Evolutionary conservation across 2,329 filamentous ascomycete species (phyloP), one percentile per base, ranked within the genome.

Genomic region (Fusarium odoratissimum): DNA sequence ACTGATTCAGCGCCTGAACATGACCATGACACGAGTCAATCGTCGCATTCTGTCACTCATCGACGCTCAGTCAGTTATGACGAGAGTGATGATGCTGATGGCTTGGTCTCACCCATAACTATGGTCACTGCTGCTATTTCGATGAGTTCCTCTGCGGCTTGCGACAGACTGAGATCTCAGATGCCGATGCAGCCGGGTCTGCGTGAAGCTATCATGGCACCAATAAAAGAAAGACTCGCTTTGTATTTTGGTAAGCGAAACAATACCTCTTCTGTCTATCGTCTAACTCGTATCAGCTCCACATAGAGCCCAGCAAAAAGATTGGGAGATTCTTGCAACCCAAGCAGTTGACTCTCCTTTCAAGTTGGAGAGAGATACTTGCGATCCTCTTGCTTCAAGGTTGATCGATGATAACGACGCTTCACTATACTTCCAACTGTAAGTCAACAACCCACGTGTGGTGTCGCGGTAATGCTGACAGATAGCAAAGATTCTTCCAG

Each of bases 131-230:
- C 40, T 40, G 64, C 64, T 5, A 67, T 67, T 6, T 49, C 64
- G 1, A 54, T 46, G 1, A 67, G 42, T n/a, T 62, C 64, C 1
- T 67, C 63, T 42, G 14, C 19, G 8, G 40, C 48, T n/a, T 67
- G 64, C 12, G 64, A 67, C 14, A 67, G 31, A 3, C 30, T 67
- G 11, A 28, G 63, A 2, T 67, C 64, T 17, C 64, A 67, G 41
- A 67, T 62, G 41, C 64, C 64, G 11, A 35, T 67, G 30, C 64
- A 61, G 8, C 63, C 64, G 4, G 64, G 64, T 11, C 30, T 66
- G 16, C 65, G 64, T 4, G 55, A 67, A 5, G 46, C 64, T 12
- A 67, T 67, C 16, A 67, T 67, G 64, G 64, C 63, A 0, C 64
- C 64, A 5, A 67, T 67, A 17, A 67, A 67, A 10, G 64, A 67